Base-by-base conservation (phyloP, 1,284 basidiomycete genomes). In the Ustilago lituana region DNA sequence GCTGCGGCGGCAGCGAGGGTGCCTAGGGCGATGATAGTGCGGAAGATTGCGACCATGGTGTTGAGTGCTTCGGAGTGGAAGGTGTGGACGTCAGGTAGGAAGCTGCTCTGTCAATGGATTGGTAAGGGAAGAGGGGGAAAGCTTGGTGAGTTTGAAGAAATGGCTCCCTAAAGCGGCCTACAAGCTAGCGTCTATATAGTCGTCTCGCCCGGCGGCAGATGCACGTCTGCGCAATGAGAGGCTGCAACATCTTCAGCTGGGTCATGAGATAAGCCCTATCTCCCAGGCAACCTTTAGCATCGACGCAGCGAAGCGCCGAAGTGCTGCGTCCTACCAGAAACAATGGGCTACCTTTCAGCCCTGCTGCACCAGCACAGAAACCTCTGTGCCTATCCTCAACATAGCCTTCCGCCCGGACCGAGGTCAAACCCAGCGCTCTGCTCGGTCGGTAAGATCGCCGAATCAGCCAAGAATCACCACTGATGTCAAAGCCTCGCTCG, bases 41-140 rank as follows among this genome's bases (percentile, higher is more conserved):
- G 57, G 40, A 58, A 7, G 49, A 70, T 50, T 37, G 61, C 61
- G 15, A 70, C 61, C 67, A 70, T 69, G 43, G 9, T 44, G 38
- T 20, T 11, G 15, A n/a, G 6, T 12, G 22, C 14, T 19, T n/a
- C 14, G n/a, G n/a, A 17, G 23, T 22, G 15, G 38, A 14, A 24
- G 20, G 17, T 37, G 22, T 50, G 40, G 24, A 24, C 26, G 33
- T 31, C n/a, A 22, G 17, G 20, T 41, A 23, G 49, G 10, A 38
- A 26, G 10, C 8, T 17, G 33, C n/a, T n/a, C n/a, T n/a, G n/a
- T n/a, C n/a, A 15, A n/a, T 17, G 17, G 26, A 19, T 17, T 23
- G 12, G 35, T 26, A 14, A 36, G 39, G 36, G 39, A 17, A 27
- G 37, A 20, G 2, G 6, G 20, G 11, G 32, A 15, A 43, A 33